Conservation (phyloP, 108 stramenopile genomes). For the Schizochytrium sp. region DNA sequence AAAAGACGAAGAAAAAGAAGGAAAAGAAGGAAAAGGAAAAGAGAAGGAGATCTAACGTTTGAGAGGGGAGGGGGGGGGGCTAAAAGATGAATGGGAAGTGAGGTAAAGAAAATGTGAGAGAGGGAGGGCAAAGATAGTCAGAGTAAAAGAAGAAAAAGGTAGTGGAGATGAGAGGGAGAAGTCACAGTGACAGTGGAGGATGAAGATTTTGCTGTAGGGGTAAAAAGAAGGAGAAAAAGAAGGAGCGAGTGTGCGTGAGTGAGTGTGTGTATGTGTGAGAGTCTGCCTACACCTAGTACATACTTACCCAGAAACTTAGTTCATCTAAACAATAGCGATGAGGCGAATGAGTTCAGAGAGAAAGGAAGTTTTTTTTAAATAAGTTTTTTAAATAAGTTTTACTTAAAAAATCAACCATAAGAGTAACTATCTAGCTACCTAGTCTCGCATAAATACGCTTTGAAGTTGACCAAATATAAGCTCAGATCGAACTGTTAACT, state of each 20-base stretch:
- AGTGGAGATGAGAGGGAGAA: no score
- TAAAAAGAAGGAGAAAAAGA: not conserved
- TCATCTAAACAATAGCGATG: no score
- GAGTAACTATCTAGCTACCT: no score
- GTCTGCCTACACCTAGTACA: not conserved
- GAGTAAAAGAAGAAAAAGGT: not conserved
- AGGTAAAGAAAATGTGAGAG: not conserved
- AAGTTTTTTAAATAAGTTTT: no score
- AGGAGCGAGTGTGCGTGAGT: not conserved
- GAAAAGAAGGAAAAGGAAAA: not conserved
- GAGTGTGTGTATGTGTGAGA: conserved; percentile 15
- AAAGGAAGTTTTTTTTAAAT: no score
- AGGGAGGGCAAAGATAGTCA: not conserved
- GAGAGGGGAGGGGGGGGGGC: not conserved
- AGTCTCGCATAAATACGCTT: no score
- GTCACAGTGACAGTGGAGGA: not conserved
- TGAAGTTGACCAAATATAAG: no score
- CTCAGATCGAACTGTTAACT: no score
- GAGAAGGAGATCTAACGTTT: not conserved
- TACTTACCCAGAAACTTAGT: no score
- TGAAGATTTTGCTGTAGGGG: not conserved
- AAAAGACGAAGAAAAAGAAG: not conserved
- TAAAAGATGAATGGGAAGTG: not conserved
- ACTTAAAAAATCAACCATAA: no score
- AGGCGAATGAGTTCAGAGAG: no score